phyloP scores from a whole-genome alignment of 73 alveolate species.

The Paramecium sonneborni region DNA sequence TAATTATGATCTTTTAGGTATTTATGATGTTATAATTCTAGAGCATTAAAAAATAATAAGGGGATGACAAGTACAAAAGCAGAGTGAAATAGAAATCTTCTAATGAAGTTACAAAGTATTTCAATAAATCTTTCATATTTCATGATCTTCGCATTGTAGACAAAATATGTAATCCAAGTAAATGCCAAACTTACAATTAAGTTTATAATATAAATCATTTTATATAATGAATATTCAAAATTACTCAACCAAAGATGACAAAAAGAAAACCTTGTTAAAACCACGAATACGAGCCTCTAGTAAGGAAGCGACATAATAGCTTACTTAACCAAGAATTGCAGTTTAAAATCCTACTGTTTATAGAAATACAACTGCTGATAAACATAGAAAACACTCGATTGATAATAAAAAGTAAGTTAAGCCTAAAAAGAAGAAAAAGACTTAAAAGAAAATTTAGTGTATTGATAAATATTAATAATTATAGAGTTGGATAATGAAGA shows the following conservation, averaged over 20 bases:
- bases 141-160: neutral
- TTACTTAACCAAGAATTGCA: neutral
- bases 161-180: neutral
- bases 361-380: constrained; percentile 37
- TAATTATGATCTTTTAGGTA: neutral
- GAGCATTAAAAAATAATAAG: neutral
- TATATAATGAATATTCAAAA: neutral
- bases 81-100: neutral
- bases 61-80: neutral
- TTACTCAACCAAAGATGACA: neutral
- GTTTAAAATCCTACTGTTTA: neutral
- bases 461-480: neutral
- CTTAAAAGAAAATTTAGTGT: neutral
- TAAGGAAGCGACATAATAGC: neutral
- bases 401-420: constrained; percentile 22
- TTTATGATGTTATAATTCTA: neutral
- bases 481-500: neutral
- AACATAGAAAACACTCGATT: constrained; percentile 2
- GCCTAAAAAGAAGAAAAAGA: neutral
- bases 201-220: constrained; percentile 19
- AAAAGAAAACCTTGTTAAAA: neutral
- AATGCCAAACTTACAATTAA: constrained; percentile 18
- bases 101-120: neutral
- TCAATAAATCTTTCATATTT: neutral
- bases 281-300: neutral